A percentile compares a stretch with the other conserved stretches of the same genome.
Evolutionary conservation across 2,329 filamentous ascomycete genomes (phyloP).

Genomic region (Penicillium sp.): DNA sequence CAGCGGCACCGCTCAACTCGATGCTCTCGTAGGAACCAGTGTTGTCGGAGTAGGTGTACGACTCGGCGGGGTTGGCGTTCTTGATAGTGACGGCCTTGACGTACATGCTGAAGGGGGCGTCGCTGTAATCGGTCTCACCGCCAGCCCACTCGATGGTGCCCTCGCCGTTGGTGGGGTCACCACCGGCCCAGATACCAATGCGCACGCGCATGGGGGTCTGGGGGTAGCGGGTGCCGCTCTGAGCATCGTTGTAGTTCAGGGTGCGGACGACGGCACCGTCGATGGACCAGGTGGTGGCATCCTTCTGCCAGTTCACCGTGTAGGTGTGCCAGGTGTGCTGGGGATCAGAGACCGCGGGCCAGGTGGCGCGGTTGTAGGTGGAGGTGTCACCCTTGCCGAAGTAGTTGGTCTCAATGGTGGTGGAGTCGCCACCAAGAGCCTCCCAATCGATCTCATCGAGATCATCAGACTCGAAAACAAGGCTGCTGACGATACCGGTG

Average conservation of each 20-base stretch:
- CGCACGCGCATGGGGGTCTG: slow-evolving; percentile 74
- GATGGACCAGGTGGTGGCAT: slow-evolving; percentile 65
- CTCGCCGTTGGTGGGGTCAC: slow-evolving; percentile 44
- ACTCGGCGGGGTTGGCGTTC: slow-evolving; percentile 61
- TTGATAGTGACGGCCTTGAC: slow-evolving; percentile 61
- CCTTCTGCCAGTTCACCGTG: slow-evolving; percentile 65
- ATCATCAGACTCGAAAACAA: slow-evolving; percentile 89
- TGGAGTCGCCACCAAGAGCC: slow-evolving; percentile 37
- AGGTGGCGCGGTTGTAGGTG: slow-evolving; percentile 80
- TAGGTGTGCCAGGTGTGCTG: slow-evolving; percentile 48
- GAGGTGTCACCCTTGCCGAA: slow-evolving; percentile 86
- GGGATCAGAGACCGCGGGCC: slow-evolving; percentile 66
- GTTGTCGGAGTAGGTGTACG: slow-evolving; percentile 65
- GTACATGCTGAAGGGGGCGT: slow-evolving; percentile 72
- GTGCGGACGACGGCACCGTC: slow-evolving; percentile 64
- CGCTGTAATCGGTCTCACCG: slow-evolving; percentile 64
- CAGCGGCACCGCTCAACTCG: slow-evolving; percentile 36
- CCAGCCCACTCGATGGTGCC: slow-evolving; percentile 69
- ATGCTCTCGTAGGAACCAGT: slow-evolving; percentile 67
- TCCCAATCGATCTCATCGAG: slow-evolving; percentile 92
- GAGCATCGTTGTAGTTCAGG: slow-evolving; percentile 60
- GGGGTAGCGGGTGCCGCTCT: slow-evolving; percentile 62
- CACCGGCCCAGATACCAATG: slow-evolving; percentile 70
- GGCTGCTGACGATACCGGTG: slow-evolving; percentile 85
- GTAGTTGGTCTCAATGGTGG: slow-evolving; percentile 76